phyloP scores from a whole-genome alignment of 768 basidiomycete species.

The Suillus decipiens region DNA sequence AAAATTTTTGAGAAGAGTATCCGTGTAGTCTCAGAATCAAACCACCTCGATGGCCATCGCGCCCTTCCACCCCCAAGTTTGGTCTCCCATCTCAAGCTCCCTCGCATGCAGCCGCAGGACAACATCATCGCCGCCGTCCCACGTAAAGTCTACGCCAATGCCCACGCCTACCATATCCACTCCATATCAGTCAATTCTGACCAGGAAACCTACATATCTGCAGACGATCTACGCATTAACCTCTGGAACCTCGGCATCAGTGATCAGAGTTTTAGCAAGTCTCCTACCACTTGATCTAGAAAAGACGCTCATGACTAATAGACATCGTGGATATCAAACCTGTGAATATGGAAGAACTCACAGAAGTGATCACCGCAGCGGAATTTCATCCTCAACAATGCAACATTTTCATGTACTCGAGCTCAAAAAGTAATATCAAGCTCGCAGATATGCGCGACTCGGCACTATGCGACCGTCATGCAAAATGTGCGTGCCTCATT shows the following conservation, averaged over 20 bases:
- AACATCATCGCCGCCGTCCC: constrained; percentile 99
- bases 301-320: constrained; percentile 32
- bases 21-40: constrained; percentile 95
- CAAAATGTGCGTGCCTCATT: constrained; percentile 73
- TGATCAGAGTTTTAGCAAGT: constrained; percentile 98
- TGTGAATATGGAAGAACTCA: constrained; percentile 99
- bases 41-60: constrained; percentile 81
- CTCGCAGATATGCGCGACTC: constrained; percentile 99
- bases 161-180: constrained; percentile 99
- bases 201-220: constrained; percentile 98
- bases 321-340: constrained; percentile 99
- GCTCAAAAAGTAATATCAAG: constrained; percentile 99
- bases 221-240: constrained; percentile 97
- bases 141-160: constrained; percentile 98
- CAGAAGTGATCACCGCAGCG: constrained; percentile 99
- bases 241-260: constrained; percentile 98
- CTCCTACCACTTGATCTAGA: not conserved
- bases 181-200: constrained; percentile 99
- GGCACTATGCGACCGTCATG: constrained; percentile 92
- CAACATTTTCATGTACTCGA: constrained; percentile 99
- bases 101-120: constrained; percentile 92
- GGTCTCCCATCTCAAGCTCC: constrained; percentile 72
- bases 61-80: constrained; percentile 62
- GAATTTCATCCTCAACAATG: constrained; percentile 98
- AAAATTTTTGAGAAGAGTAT: constrained; percentile 99